Percentiles rank a stretch among this genome's conserved stretches.
These are phyloP conservation scores for Colletotrichum tabaci DNA, from an alignment of 2,329 filamentous ascomycete genomes.

Conservation along the genomic window DNA sequence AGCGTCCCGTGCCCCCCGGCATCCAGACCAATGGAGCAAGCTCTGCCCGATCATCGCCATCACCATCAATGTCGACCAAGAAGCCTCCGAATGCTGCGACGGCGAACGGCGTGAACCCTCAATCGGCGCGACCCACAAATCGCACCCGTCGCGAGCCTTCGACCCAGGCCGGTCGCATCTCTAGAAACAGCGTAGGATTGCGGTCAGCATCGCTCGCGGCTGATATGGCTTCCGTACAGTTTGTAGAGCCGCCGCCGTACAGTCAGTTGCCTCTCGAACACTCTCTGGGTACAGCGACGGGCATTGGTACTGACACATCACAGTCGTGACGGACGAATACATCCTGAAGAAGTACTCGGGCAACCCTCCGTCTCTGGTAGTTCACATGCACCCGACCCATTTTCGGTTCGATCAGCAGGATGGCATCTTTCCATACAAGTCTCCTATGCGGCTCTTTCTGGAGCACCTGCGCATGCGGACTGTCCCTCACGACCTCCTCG, in stretches of 20 bases:
- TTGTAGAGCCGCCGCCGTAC: constrained; percentile 66
- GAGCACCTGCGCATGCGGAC: constrained; percentile 84
- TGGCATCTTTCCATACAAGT: constrained; percentile 91
- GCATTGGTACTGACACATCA: constrained; percentile 41
- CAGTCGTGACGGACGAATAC: constrained; percentile 81
- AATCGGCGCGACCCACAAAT: constrained; percentile 64
- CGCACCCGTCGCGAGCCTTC: constrained; percentile 72
- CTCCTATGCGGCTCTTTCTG: constrained; percentile 86
- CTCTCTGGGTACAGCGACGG: background rate
- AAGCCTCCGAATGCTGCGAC: constrained; percentile 63
- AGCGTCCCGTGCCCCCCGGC: constrained; percentile 76
- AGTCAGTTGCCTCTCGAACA: constrained; percentile 54
- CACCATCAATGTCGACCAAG: constrained; percentile 70
- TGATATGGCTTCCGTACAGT: constrained; percentile 56
- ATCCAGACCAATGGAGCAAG: constrained; percentile 76
- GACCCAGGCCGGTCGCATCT: constrained; percentile 62
- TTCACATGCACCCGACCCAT: constrained; percentile 88
- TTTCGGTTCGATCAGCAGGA: constrained; percentile 96
- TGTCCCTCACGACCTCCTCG: constrained; percentile 90
- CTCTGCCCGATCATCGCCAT: constrained; percentile 72
- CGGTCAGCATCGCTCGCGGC: constrained; percentile 63
- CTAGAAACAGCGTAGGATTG: constrained; percentile 66
- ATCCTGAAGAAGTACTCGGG: constrained; percentile 87
- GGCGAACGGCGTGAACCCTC: constrained; percentile 59
- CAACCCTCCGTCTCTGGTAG: constrained; percentile 83